Evolutionary conservation across 2,329 filamentous ascomycete species (phyloP), one percentile per base, ranked within the genome.

Genomic region (Colletotrichum noveboracense): DNA sequence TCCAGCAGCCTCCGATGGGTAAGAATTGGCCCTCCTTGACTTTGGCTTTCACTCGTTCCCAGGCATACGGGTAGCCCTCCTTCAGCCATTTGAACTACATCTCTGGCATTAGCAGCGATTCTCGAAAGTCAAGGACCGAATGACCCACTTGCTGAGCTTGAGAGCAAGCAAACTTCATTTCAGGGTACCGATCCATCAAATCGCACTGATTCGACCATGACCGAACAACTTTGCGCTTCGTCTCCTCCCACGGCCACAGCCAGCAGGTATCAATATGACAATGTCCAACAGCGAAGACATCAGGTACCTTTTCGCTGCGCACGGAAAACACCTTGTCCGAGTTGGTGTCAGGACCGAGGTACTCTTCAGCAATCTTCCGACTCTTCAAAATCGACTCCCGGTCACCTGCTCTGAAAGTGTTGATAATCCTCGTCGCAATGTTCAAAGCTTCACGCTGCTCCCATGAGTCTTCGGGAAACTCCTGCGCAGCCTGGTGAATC

Each of bases 191-290:
- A 76, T 94, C 92, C 84, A 94, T 90, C 71, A 94, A 83, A 75
- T 94, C 91, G 81, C 92, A 93, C 80, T 94, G 92, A 77, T 91
- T 94, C 1, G 91, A 92, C 92, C 92, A 94, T 4, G 91, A 93
- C n/a, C 92, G 87, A 16, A 90, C 92, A 38, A 94, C 89, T 82
- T 94, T 94, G 66, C 92, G 90, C 83, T 93, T 93, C 0, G 92
- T 94, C 84, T 94, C 92, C 5, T 90, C 92, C 86, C 91, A 94
- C 0, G 92, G 92, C 92, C 92, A 94, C 21, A 94, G 84, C 92
- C 92, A 94, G 81, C 92, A 93, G 0, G 91, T 93, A 79, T 94
- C 92, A 76, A 94, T 94, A 79, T 94, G 92, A 77, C 92, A 94
- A 78, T 94, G 91, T 3, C 92, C 92, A 66, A 94, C 91, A 5